These are phyloP conservation scores for Coniochaeta ligniaria DNA, from an alignment of 2,329 filamentous ascomycete species.

Conservation along the genomic window DNA sequence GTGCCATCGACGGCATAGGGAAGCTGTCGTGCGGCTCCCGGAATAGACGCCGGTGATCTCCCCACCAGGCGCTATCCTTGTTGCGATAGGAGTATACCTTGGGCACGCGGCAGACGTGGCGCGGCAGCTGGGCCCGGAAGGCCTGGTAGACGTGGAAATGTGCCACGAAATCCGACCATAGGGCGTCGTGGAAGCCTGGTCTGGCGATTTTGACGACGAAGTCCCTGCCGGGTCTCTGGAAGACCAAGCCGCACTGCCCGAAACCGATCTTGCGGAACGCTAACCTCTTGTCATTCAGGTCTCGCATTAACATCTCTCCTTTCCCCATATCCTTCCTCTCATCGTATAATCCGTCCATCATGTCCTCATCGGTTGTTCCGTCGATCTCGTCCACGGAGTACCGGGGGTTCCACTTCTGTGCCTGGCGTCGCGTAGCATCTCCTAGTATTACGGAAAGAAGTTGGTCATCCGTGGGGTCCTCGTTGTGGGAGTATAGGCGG, in stretches of 20 bases:
- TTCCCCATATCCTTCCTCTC: too few relatives aligned
- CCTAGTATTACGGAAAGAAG: too few relatives aligned
- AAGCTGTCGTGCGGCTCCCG: not conserved
- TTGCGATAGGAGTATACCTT: slow-evolving; percentile 3
- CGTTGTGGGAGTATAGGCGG: too few relatives aligned
- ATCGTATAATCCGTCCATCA: too few relatives aligned
- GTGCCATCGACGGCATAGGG: slow-evolving; percentile 11
- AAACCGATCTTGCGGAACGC: slow-evolving; percentile 14
- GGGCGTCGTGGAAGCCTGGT: slow-evolving; percentile 11
- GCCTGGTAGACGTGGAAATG: slow-evolving; percentile 12
- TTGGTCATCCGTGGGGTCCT: too few relatives aligned
- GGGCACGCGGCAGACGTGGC: not conserved
- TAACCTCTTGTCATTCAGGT: not conserved
- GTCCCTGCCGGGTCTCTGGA: slow-evolving; percentile 9
- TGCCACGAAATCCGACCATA: slow-evolving; percentile 12
- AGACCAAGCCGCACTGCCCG: slow-evolving; percentile 18
- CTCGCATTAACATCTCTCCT: too few relatives aligned
- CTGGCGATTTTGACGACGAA: slow-evolving; percentile 15
- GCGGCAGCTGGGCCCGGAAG: slow-evolving; percentile 5
- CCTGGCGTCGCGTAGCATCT: too few relatives aligned
- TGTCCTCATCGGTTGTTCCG: too few relatives aligned
- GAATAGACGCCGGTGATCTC: not conserved
- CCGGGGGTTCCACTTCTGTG: too few relatives aligned
- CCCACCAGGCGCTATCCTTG: slow-evolving; percentile 3
- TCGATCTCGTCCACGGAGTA: too few relatives aligned